Conservation (phyloP, 441 rosid genomes). For the Syzygium syzygioides region DNA sequence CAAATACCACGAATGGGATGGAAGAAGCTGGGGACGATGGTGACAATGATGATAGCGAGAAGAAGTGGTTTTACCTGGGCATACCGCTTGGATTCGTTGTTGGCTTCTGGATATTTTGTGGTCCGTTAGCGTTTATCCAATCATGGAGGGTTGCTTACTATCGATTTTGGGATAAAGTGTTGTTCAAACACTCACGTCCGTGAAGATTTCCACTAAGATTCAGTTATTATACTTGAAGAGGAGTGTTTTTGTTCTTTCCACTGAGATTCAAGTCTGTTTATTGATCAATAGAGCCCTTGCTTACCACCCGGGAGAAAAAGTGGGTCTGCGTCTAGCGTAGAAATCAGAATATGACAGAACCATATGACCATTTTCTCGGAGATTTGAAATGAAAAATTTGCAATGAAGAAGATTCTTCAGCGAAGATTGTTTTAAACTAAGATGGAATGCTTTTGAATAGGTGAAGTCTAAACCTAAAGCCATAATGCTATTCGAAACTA, state of each 20-base stretch:
- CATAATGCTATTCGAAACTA: neutral
- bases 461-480: neutral
- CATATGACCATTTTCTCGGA: too few species aligned
- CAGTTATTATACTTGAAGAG: neutral
- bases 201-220: neutral
- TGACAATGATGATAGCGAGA: neutral
- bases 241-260: neutral
- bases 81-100: rapidly evolving
- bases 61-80: neutral
- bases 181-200: rapidly evolving
- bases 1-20: rapidly evolving
- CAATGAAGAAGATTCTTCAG: neutral
- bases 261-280: neutral
- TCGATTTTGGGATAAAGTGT: neutral
- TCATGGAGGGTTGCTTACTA: neutral
- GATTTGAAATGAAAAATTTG: neutral
- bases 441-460: neutral
- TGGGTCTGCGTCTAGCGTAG: neutral
- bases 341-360: neutral
- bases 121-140: neutral
- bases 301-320: neutral
- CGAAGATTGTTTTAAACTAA: neutral
- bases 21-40: neutral
- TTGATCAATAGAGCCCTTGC: neutral
- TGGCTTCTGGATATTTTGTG: neutral